Conservation (phyloP, 2,329 filamentous ascomycete species). For the Penicillium sp. region DNA sequence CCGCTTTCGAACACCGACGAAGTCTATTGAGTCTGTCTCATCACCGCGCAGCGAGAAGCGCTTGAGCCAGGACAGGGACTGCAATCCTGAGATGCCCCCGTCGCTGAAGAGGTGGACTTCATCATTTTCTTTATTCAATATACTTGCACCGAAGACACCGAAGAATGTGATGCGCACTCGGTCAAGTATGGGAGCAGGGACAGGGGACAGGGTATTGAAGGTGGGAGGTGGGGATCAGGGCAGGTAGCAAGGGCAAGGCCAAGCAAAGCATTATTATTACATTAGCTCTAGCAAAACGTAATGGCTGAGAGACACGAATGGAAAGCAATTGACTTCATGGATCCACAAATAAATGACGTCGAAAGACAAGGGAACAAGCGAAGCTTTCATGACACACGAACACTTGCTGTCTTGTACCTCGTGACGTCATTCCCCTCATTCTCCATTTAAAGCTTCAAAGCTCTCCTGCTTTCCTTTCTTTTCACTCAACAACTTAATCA, state of each 20-base stretch:
- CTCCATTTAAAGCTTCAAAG: conserved; percentile 9
- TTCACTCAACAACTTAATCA: not conserved
- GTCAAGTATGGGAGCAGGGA: conserved; percentile 1
- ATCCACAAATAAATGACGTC: conserved; percentile 21
- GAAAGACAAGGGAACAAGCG: conserved; percentile 8
- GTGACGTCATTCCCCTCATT: conserved; percentile 25
- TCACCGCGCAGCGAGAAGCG: conserved; percentile 16
- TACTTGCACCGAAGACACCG: conserved; percentile 18
- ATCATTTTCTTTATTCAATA: conserved; percentile 14
- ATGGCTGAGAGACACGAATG: conserved; percentile 11
- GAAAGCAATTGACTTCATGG: conserved; percentile 6
- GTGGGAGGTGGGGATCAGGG: too few species aligned
- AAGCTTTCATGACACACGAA: conserved; percentile 14
- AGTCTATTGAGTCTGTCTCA: conserved; percentile 3
- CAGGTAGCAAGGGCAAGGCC: not conserved
- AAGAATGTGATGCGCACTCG: conserved; percentile 12
- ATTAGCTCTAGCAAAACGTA: conserved; percentile 15
- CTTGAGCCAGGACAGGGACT: conserved; percentile 14
- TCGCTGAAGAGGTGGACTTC: conserved; percentile 21
- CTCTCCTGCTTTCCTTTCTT: conserved; percentile 2
- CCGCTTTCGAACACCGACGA: conserved; percentile 11
- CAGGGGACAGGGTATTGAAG: conserved; percentile 1
- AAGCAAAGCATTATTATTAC: conserved; percentile 7
- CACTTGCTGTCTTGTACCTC: not conserved
- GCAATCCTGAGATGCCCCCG: conserved; percentile 7